Evolutionary conservation across 257 asterid species (phyloP).

Genomic region (Plantago elongata): DNA sequence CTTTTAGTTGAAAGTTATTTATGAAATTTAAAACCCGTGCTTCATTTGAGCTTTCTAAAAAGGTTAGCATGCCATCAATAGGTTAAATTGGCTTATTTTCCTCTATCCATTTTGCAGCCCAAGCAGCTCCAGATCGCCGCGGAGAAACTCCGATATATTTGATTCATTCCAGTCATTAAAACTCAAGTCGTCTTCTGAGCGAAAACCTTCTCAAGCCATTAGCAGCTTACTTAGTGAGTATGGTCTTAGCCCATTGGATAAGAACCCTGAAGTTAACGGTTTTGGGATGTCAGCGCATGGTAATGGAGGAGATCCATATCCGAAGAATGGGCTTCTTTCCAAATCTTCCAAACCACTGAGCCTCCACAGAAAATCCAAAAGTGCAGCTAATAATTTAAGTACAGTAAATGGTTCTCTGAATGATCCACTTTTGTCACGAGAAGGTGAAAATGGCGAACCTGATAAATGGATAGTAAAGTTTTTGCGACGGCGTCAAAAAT

Average conservation of each 20-base stretch:
- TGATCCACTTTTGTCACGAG: conserved; percentile 30
- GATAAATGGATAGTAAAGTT: conserved; percentile 45
- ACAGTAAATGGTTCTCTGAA: conserved; percentile 31
- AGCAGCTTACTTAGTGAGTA: conserved; percentile 55
- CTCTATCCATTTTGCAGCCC: conserved; percentile 45
- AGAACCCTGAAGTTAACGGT: conserved; percentile 39
- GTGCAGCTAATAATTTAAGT: conserved; percentile 50
- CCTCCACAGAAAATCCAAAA: conserved; percentile 57
- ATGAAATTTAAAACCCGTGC: background rate
- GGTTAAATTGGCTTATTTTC: conserved; percentile 19
- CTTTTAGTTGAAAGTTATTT: conserved; percentile 15
- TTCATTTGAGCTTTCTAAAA: background rate
- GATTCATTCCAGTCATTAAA: conserved; percentile 73
- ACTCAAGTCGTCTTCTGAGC: conserved; percentile 49
- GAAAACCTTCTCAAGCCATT: conserved; percentile 56
- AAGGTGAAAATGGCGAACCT: conserved; percentile 30
- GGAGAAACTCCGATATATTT: conserved; percentile 62
- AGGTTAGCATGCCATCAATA: background rate
- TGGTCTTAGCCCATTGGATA: conserved; percentile 40
- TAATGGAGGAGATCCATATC: conserved; percentile 43
- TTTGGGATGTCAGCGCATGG: conserved; percentile 56
- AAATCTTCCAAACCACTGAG: conserved; percentile 35
- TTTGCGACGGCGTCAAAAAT: conserved; percentile 50
- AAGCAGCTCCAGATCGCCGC: conserved; percentile 37
- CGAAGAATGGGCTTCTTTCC: conserved; percentile 45